Evolutionary conservation across 768 basidiomycete species (phyloP).

Genomic region (Pleurotus pulmonarius): DNA sequence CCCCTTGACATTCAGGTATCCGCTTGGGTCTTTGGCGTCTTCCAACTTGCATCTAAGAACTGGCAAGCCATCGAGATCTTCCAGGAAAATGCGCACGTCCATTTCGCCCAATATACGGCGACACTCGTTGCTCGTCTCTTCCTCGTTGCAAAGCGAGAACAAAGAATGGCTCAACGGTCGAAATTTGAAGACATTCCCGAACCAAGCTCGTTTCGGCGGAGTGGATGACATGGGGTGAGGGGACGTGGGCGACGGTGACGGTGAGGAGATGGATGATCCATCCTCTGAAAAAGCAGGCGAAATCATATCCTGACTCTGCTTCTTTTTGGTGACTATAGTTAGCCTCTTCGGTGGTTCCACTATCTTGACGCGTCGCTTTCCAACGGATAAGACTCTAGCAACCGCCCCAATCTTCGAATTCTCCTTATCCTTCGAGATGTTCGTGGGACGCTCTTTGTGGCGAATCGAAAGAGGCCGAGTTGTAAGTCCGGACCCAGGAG

Average conservation of each 20-base stretch:
- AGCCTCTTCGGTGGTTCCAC: slow-evolving; percentile 37
- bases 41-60: slow-evolving; percentile 76
- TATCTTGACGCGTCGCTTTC: slow-evolving; percentile 45
- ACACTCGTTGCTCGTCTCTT: slow-evolving; percentile 72
- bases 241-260: slow-evolving; percentile 40
- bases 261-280: slow-evolving; percentile 26
- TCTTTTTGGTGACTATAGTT: slow-evolving; percentile 33
- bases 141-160: slow-evolving; percentile 52
- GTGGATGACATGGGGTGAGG: slow-evolving; percentile 28
- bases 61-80: slow-evolving; percentile 58
- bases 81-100: slow-evolving; percentile 64
- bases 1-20: slow-evolving; percentile 56
- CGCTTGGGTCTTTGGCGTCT: slow-evolving; percentile 56
- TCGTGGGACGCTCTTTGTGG: slow-evolving; percentile 25
- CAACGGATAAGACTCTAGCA: slow-evolving; percentile 42
- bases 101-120: slow-evolving; percentile 67
- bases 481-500: slow-evolving; percentile 13
- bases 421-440: slow-evolving; percentile 50
- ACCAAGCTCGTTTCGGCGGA: slow-evolving; percentile 68
- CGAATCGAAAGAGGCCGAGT: slow-evolving; percentile 46
- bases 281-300: slow-evolving; percentile 45
- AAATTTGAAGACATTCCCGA: slow-evolving; percentile 85
- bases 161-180: slow-evolving; percentile 61
- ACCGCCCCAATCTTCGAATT: slow-evolving; percentile 32
- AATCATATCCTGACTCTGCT: slow-evolving; percentile 17